These are phyloP conservation scores for Pleurotus pulmonarius DNA, from an alignment of 768 basidiomycete species.

Conservation along the genomic window DNA sequence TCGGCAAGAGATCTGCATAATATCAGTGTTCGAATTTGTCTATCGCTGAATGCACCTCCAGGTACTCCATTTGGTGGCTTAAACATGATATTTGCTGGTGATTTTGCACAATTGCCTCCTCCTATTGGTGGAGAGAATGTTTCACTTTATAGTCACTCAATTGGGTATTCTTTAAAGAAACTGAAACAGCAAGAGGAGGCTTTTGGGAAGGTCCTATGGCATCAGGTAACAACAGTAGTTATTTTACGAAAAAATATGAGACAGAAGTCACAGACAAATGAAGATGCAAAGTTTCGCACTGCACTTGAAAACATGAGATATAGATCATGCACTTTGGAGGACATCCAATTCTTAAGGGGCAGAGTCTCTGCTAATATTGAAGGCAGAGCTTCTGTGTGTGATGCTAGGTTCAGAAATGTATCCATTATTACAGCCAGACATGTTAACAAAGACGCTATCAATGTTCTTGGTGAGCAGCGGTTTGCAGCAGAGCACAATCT, in stretches of 20 bases:
- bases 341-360: constrained; percentile 17
- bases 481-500: constrained; percentile 28
- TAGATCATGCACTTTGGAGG: constrained; percentile 16
- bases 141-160: constrained; percentile 13
- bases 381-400: background rate
- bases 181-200: constrained; percentile 15
- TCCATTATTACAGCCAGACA: constrained; percentile 29
- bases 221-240: constrained; percentile 25
- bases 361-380: constrained; percentile 5
- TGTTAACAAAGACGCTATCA: constrained; percentile 25
- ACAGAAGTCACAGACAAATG: constrained; percentile 13
- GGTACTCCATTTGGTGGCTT: constrained; percentile 28
- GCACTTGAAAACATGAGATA: constrained; percentile 23
- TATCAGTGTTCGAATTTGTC: constrained; percentile 22
- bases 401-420: constrained; percentile 20
- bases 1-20: constrained; percentile 25
- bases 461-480: constrained; percentile 17
- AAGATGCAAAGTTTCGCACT: constrained; percentile 14
- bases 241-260: constrained; percentile 29
- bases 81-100: constrained; percentile 33
- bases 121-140: constrained; percentile 13
- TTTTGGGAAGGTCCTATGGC: constrained; percentile 26
- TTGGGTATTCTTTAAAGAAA: constrained; percentile 3
- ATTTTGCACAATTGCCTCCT: constrained; percentile 31
- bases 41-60: constrained; percentile 10